phyloP scores from a whole-genome alignment of 1,284 basidiomycete genomes.

The Termitomyces sp. region DNA sequence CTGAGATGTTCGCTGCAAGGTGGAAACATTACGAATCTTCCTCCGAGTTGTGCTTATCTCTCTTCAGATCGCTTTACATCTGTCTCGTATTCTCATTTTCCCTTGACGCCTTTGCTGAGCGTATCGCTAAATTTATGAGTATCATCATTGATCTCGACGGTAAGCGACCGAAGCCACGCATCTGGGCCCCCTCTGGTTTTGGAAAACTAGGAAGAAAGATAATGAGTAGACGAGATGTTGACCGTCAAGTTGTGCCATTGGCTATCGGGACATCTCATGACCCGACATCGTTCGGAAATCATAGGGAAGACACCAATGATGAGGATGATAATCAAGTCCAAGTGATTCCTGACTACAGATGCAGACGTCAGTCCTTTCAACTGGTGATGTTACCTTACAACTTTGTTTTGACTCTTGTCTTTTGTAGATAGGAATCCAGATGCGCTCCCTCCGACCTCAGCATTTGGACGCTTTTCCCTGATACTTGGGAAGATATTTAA shows the following conservation, averaged over 20 bases:
- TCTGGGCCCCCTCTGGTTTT: constrained; percentile 38
- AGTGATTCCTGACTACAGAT: constrained; percentile 7
- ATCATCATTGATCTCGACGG: constrained; percentile 28
- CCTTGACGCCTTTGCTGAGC: constrained; percentile 33
- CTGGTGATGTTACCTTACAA: background rate
- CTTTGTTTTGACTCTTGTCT: background rate
- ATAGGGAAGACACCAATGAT: constrained; percentile 15
- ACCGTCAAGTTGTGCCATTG: constrained; percentile 19
- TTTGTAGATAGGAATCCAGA: constrained; percentile 29
- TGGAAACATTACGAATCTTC: constrained; percentile 7
- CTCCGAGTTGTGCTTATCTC: background rate
- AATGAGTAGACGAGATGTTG: constrained; percentile 17
- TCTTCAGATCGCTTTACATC: constrained; percentile 32
- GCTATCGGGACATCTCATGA: constrained; percentile 30
- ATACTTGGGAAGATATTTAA: constrained; percentile 23
- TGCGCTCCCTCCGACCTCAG: constrained; percentile 29
- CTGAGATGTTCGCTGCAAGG: constrained; percentile 34
- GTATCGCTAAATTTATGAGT: constrained; percentile 26
- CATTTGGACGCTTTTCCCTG: constrained; percentile 25
- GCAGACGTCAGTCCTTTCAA: constrained; percentile 8
- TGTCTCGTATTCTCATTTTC: constrained; percentile 39
- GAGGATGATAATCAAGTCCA: constrained; percentile 5
- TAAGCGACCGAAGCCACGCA: constrained; percentile 26
- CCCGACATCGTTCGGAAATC: constrained; percentile 26
- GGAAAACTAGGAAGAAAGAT: constrained; percentile 30